Evolutionary conservation across 495 filamentous ascomycete species (phyloP).

Genomic region (Daldinia bambusicola): DNA sequence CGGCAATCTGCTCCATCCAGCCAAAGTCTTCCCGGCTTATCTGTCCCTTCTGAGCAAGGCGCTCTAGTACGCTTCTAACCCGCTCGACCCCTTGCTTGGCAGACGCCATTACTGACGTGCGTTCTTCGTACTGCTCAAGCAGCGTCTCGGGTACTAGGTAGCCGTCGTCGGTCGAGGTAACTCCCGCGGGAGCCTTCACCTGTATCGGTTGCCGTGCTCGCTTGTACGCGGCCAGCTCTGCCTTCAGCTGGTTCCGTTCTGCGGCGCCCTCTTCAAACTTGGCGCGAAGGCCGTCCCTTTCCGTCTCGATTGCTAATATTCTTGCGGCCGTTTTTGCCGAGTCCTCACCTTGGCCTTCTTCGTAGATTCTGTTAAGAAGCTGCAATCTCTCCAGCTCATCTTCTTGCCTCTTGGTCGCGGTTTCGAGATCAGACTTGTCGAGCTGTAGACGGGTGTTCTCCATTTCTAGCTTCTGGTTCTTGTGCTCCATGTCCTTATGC

Average conservation of each 20-base stretch:
- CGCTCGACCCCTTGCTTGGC: constrained; percentile 21
- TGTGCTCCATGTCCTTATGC: constrained; percentile 36
- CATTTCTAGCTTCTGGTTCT: constrained; percentile 14
- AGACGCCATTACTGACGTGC: constrained; percentile 4
- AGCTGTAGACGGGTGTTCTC: neutral
- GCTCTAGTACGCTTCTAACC: constrained; percentile 53
- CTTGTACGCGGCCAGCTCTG: constrained; percentile 15
- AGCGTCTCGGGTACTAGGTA: constrained; percentile 1
- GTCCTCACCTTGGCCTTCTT: constrained; percentile 31
- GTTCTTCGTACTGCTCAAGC: constrained; percentile 10
- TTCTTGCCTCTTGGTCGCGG: constrained; percentile 8
- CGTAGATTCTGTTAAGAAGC: constrained; percentile 38
- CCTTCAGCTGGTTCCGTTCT: constrained; percentile 8
- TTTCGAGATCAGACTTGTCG: constrained; percentile 29
- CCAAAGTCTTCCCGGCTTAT: constrained; percentile 7
- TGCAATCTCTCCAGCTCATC: constrained; percentile 32
- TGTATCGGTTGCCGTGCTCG: neutral
- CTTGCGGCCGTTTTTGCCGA: constrained; percentile 8
- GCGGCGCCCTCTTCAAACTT: constrained; percentile 10
- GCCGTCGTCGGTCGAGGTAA: neutral
- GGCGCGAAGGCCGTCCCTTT: constrained; percentile 11
- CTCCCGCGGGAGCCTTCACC: neutral
- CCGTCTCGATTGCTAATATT: constrained; percentile 17
- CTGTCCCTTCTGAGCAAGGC: constrained; percentile 50
- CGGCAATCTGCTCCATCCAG: constrained; percentile 22